These are phyloP conservation scores for Fragaria vesca DNA, from an alignment of 306 rosid genomes.

Conservation along the genomic window DNA sequence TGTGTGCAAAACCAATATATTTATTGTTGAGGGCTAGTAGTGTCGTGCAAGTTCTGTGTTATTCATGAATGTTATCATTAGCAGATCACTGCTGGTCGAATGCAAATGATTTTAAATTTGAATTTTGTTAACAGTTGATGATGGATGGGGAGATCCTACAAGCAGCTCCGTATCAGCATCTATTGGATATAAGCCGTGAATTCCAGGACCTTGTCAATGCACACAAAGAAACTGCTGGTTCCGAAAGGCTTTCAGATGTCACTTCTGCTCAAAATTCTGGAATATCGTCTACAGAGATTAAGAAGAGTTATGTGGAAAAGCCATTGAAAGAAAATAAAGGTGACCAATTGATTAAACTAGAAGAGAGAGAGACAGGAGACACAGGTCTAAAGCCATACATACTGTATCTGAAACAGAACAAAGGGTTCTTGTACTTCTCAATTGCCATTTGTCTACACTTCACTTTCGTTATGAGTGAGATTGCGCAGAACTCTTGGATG, in stretches of 20 bases:
- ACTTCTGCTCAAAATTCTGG: constrained; percentile 28
- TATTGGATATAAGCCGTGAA: constrained; percentile 60
- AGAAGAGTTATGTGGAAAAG: constrained; percentile 44
- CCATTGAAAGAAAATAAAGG: constrained; percentile 40
- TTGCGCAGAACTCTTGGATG: constrained; percentile 83
- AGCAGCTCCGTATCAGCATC: constrained; percentile 60
- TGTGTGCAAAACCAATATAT: neutral
- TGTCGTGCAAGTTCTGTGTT: neutral
- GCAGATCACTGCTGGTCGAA: neutral
- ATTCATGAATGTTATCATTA: neutral
- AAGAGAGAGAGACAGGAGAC: constrained; percentile 85
- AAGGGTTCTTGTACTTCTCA: constrained; percentile 64
- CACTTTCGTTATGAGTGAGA: constrained; percentile 51
- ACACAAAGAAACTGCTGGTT: constrained; percentile 92
- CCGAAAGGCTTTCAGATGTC: constrained; percentile 50
- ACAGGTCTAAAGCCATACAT: constrained; percentile 66
- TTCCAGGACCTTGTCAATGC: constrained; percentile 89
- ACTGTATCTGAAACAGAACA: constrained; percentile 74
- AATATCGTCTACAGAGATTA: constrained; percentile 45
- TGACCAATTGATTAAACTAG: constrained; percentile 78
- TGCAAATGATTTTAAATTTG: constrained; percentile 5
- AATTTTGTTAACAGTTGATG: constrained; percentile 53
- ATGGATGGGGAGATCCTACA: constrained; percentile 73
- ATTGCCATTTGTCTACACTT: constrained; percentile 42
- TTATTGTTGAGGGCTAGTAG: neutral